phyloP scores from a whole-genome alignment of 2,329 filamentous ascomycete genomes.

The Ophiocordyceps camponoti-leonardi region DNA sequence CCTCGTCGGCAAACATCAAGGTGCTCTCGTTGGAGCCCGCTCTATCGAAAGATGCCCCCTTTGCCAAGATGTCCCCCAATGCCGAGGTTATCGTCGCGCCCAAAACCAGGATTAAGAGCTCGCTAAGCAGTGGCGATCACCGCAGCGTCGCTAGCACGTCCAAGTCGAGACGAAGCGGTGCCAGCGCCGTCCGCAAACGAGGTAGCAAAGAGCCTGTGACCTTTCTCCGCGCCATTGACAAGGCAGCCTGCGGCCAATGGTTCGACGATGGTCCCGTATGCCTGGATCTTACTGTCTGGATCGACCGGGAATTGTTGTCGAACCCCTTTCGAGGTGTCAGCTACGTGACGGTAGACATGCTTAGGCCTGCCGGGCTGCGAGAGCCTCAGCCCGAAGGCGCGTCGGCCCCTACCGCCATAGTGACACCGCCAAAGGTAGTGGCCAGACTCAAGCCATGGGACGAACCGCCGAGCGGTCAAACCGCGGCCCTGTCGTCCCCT shows the following conservation, averaged over 20 bases:
- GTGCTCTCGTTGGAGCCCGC: slow-evolving; percentile 69
- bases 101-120: slow-evolving; percentile 61
- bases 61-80: slow-evolving; percentile 84
- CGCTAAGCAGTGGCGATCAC: slow-evolving; percentile 52
- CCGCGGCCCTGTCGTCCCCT: slow-evolving; percentile 60
- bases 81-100: slow-evolving; percentile 96
- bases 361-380: slow-evolving; percentile 64
- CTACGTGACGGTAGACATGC: slow-evolving; percentile 71
- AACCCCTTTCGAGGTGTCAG: slow-evolving; percentile 59
- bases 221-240: slow-evolving; percentile 68
- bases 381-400: slow-evolving; percentile 53
- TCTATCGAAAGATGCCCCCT: slow-evolving; percentile 49
- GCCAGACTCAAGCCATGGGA: slow-evolving; percentile 66
- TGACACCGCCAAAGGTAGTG: slow-evolving; percentile 42
- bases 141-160: slow-evolving; percentile 67
- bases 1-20: slow-evolving; percentile 82
- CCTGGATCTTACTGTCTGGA: slow-evolving; percentile 57
- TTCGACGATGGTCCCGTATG: slow-evolving; percentile 52
- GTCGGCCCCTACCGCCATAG: slow-evolving; percentile 30
- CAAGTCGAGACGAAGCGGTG: slow-evolving; percentile 60
- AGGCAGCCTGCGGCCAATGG: slow-evolving; percentile 51
- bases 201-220: slow-evolving; percentile 49
- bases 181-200: slow-evolving; percentile 48
- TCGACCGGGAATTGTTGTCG: slow-evolving; percentile 60
- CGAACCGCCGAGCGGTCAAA: slow-evolving; percentile 67